A percentile compares a stretch with the other conserved stretches of the same genome.
phyloP scores from a whole-genome alignment of 2,329 filamentous ascomycete genomes.

The Didymella pinodella region DNA sequence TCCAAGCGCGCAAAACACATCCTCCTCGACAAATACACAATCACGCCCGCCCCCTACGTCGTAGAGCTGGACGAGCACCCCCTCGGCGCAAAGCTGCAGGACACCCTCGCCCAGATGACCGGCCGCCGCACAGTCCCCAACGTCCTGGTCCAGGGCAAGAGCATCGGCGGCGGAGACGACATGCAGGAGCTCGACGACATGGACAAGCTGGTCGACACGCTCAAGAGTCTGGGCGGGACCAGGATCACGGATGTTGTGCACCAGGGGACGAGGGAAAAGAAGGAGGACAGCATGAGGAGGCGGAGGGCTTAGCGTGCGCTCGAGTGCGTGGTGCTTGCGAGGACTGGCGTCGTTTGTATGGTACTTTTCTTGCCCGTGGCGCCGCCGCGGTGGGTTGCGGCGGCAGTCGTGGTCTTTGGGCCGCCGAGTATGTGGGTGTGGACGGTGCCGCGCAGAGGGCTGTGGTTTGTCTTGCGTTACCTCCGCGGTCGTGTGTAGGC shows the following conservation, averaged over 20 bases:
- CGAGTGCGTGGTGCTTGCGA: not conserved
- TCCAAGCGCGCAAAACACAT: slow-evolving; percentile 86
- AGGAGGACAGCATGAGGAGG: slow-evolving; percentile 1
- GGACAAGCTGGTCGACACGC: slow-evolving; percentile 72
- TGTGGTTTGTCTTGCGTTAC: not conserved
- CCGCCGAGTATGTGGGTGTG: not conserved
- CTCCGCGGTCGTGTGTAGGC: not conserved
- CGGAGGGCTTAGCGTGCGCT: slow-evolving; percentile 7
- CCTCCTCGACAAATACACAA: slow-evolving; percentile 82
- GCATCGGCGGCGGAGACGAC: slow-evolving; percentile 90
- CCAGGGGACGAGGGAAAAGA: slow-evolving; percentile 17
- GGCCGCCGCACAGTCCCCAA: slow-evolving; percentile 90
- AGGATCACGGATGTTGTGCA: slow-evolving; percentile 56
- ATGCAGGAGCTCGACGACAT: slow-evolving; percentile 71
- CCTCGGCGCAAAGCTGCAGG: slow-evolving; percentile 76
- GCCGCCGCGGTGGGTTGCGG: not conserved
- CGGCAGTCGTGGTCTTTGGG: not conserved
- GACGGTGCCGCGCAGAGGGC: not conserved
- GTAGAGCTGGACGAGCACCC: slow-evolving; percentile 89
- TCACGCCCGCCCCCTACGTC: slow-evolving; percentile 82
- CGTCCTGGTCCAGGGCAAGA: slow-evolving; percentile 84
- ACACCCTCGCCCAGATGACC: slow-evolving; percentile 74
- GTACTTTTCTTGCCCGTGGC: not conserved
- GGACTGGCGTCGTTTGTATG: not conserved
- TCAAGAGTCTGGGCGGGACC: slow-evolving; percentile 77